Base-by-base conservation (phyloP, 345 rosid genomes). In the Arabis hirsuta region DNA sequence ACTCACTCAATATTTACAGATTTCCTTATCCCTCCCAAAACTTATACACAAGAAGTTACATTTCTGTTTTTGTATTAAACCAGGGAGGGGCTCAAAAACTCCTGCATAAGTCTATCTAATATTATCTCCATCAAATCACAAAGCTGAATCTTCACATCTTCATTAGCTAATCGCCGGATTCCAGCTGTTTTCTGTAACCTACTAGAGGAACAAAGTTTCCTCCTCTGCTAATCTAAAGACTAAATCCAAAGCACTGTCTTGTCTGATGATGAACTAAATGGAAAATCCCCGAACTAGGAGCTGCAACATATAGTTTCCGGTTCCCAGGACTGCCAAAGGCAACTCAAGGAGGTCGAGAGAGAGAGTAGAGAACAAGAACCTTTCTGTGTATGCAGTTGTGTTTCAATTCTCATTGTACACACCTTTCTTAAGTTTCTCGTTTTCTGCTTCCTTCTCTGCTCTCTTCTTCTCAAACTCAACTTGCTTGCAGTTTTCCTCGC, bases 401-500 rank as follows among this genome's bases (percentile, higher is more conserved):
- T 57, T 56, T 65, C 67, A 76, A 0, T 65, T 51, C 72, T 57
- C 62, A 71, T 51, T 76, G 67, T 36, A 64, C 65, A 71, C 80
- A 71, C 62, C 69, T 74, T 70, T 75, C 79, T 73, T 79, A 75
- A 73, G 53, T 55, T 73, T 86, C 69, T 81, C 85, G 20, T 79
- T 86, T 50, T 81, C 88, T 8, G 77, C 73, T 48, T 81, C 84
- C 64, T 77, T 85, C 51, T 43, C 82, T 47, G 82, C 82, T 80
- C 78, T 88, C 77, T 81, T 83, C 88, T 76, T 90, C 73, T 85
- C 92, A 47, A 79, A 50, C 73, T 87, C 97, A 12, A 81, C 76
- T 77, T 83, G 92, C 84, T 81, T 87, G 85, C 86, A 76, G 82
- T 90, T 90, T 73, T 88, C 97, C 13, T 79, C 79, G 2, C 87